Base-by-base conservation (phyloP, 2,329 filamentous ascomycete genomes). In the Penicillium italicum region DNA sequence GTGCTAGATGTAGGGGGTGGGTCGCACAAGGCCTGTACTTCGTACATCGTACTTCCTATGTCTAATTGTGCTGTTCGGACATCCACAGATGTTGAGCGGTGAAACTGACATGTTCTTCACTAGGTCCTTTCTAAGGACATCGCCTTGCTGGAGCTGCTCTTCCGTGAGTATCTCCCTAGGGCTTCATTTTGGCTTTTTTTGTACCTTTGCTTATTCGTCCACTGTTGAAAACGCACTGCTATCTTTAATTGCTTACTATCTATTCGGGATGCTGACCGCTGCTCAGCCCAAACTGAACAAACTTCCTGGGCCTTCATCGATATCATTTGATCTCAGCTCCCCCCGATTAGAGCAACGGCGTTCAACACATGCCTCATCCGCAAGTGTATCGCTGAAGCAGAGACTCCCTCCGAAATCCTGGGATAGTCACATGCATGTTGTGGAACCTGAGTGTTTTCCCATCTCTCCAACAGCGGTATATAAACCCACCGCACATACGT, bases 401-500 rank as follows among this genome's bases (percentile, higher is more conserved):
- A 63, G 63, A 45, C 50, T 74, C 24, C 73, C 73, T n/a, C 43
- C 57, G 3, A 53, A 60, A 18, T 66, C 83, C 53, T 86, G 83
- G 83, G 83, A 85, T 65, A 81, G 79, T 48, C 84, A 86, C 66
- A 86, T 86, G 81, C 85, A 87, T 66, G 78, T 86, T 33, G 75
- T 85, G 46, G 81, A 85, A 50, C 82, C 81, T 0, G 64, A 71
- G 20, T 66, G 67, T 8, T 86, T 81, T 64, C 77, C 81, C 1
- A 66, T 85, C 9, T 71, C 75, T 26, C 57, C 74, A 8, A 64
- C 72, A 30, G 82, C 83, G 33, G 70, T 74, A 58, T 86, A 87
- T 69, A 70, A 68, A 18, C 82, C 84, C 3, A 66, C 68, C 3
- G 62, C 76, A 12, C 79, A 83, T 62, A 80, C 76, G 2, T 69